Base-by-base conservation (phyloP, 2,329 filamentous ascomycete species). In the Cyclaneusma minus region DNA sequence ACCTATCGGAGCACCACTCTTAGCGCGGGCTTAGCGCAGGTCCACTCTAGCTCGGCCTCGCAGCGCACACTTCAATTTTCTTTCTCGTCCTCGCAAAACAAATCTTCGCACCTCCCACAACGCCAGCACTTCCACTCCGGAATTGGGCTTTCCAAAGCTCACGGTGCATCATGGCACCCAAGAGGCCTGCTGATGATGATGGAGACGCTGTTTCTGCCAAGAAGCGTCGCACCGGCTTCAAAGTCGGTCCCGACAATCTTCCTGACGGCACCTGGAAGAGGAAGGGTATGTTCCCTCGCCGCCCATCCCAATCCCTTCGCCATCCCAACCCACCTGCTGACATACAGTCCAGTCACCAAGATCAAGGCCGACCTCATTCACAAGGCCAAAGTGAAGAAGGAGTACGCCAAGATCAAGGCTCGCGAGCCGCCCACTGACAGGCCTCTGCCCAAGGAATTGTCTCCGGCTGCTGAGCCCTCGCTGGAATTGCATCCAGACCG, bases 341-440 rank as follows among this genome's bases (percentile, higher is more conserved):
- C 14, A 19, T 16, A 24, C 27, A 24, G 11, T 36, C 21, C 29
- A 28, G 81, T 80, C 31, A 72, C 81, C 51, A 87, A 87, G 52
- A 89, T 93, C 45, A 95, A 95, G 54, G 67, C 77, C 37, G 70
- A 80, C 38, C 59, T 93, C 29, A 94, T 95, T 42, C 71, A 84
- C 51, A 91, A 89, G 50, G 84, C 85, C 33, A 93, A 94, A 53
- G 64, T 93, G 35, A 89, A 87, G 55, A 92, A 93, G 52, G 69
- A 79, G 21, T 94, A 93, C 48, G 79, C 78, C 35, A 94, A 93
- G 52, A 60, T 93, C 36, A 87, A 85, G 52, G 72, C 71, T 21
- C 41, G 40, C 28, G 43, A 48, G 31, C 35, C 40, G 6, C 25
- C 30, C 24, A 35, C 44, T 28, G 34, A 42, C 23, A 16, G n/a